Conservation (phyloP, 352 stramenopile genomes). For the Globisporangium yorkense region DNA sequence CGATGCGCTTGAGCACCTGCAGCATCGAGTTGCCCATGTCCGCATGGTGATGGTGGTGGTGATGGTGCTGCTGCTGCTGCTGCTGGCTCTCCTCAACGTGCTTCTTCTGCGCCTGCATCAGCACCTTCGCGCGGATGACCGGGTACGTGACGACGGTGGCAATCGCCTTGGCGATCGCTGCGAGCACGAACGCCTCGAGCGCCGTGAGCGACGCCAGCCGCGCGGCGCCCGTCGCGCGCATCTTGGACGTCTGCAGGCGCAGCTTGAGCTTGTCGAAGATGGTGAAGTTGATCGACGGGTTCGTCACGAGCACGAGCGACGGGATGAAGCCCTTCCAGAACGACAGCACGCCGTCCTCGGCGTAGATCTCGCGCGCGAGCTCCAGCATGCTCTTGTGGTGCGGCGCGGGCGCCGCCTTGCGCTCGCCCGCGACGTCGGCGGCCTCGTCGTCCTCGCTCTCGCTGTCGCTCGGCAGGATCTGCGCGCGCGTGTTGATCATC, state of each 20-base stretch:
- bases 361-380: slow-evolving; percentile 57
- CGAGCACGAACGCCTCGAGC: slow-evolving; percentile 75
- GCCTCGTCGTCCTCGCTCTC: slow-evolving; percentile 27
- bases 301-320: slow-evolving; percentile 84
- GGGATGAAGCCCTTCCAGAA: slow-evolving; percentile 88
- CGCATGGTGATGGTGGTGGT: slow-evolving; percentile 35
- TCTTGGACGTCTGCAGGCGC: slow-evolving; percentile 47
- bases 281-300: slow-evolving; percentile 88
- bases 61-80: slow-evolving; percentile 1
- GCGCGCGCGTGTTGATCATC: slow-evolving; percentile 84
- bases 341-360: slow-evolving; percentile 55
- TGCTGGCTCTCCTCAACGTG: slow-evolving; percentile 16
- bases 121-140: slow-evolving; percentile 84
- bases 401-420: slow-evolving; percentile 1
- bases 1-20: slow-evolving; percentile 61
- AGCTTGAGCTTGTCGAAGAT: slow-evolving; percentile 86
- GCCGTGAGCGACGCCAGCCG: slow-evolving; percentile 51
- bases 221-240: slow-evolving; percentile 25
- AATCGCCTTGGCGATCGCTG: slow-evolving; percentile 75
- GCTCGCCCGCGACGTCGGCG: slow-evolving; percentile 1
- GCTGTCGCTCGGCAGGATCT: slow-evolving; percentile 54
- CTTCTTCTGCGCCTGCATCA: slow-evolving; percentile 82
- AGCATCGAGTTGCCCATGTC: slow-evolving; percentile 57
- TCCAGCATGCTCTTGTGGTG: slow-evolving; percentile 38
- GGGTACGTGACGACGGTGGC: slow-evolving; percentile 86